These are phyloP conservation scores for Aspergillus sclerotiicarbonarius DNA, from an alignment of 495 filamentous ascomycete species.

Conservation along the genomic window DNA sequence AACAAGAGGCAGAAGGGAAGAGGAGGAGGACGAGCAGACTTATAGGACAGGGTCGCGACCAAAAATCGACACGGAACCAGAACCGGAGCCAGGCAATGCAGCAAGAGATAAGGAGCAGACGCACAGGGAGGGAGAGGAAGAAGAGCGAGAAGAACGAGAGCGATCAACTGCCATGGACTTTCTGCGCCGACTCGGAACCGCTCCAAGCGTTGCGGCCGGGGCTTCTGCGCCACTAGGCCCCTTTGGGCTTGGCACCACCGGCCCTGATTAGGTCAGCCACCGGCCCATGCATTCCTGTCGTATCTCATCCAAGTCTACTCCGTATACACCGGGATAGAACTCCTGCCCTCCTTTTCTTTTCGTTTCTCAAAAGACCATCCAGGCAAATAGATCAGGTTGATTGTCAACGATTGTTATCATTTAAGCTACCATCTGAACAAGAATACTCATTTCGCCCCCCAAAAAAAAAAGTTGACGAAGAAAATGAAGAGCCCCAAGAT, in stretches of 20 bases:
- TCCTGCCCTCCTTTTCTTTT: neutral
- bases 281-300: too few relatives aligned
- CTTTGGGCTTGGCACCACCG: constrained; percentile 16
- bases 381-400: neutral
- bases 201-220: constrained; percentile 6
- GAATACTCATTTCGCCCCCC: constrained; percentile 2
- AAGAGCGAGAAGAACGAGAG: constrained; percentile 8
- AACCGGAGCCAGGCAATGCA: constrained; percentile 6
- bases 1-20: neutral
- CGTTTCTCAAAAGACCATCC: neutral
- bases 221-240: constrained; percentile 28
- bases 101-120: neutral
- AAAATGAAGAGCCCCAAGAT: constrained; percentile 16
- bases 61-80: neutral
- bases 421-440: constrained; percentile 12
- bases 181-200: constrained; percentile 25
- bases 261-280: constrained; percentile 16
- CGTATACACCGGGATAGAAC: too few relatives aligned
- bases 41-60: neutral
- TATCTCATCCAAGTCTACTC: too few relatives aligned
- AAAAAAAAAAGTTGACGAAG: constrained; percentile 14
- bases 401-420: constrained; percentile 1
- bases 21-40: neutral
- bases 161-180: constrained; percentile 2
- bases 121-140: constrained; percentile 1